A percentile compares a stretch with the other conserved stretches of the same genome.
phyloP scores from a whole-genome alignment of 1,284 basidiomycete genomes.

The Hymenochaete sp. region DNA sequence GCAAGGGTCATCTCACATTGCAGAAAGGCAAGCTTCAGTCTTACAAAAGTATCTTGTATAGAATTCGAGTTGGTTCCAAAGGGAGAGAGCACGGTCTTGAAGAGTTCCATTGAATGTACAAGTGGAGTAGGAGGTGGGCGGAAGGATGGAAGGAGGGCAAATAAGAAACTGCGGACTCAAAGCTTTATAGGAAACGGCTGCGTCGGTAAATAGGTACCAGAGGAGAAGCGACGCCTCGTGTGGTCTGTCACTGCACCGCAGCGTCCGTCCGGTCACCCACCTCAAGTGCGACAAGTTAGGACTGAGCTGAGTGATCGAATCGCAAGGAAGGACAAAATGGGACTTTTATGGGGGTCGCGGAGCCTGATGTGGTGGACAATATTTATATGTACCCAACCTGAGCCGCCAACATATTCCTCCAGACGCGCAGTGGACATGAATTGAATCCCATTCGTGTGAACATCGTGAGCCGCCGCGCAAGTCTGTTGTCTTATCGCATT shows the following conservation, averaged over 20 bases:
- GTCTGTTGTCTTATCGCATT: no score
- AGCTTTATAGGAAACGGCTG: conserved; percentile 14
- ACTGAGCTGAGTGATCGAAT: no score
- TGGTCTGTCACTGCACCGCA: conserved; percentile 4
- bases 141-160: conserved; percentile 16
- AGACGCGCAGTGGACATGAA: no score
- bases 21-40: conserved; percentile 18
- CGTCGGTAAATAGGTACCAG: conserved; percentile 1
- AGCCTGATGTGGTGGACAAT: no score
- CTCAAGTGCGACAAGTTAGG: no score
- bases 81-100: conserved; percentile 54
- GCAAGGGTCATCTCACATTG: background rate
- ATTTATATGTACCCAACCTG: no score
- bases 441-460: no score
- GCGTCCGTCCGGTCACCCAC: no score
- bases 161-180: conserved; percentile 4
- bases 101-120: conserved; percentile 40
- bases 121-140: conserved; percentile 17
- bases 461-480: no score
- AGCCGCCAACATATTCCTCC: no score
- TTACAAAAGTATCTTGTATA: conserved; percentile 55
- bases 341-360: no score
- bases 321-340: no score
- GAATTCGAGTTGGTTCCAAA: conserved; percentile 47
- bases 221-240: conserved; percentile 15